Percentiles rank a stretch among this genome's conserved stretches.
Evolutionary conservation across 2,329 filamentous ascomycete genomes (phyloP).

Genomic region (Beauveria sp.): DNA sequence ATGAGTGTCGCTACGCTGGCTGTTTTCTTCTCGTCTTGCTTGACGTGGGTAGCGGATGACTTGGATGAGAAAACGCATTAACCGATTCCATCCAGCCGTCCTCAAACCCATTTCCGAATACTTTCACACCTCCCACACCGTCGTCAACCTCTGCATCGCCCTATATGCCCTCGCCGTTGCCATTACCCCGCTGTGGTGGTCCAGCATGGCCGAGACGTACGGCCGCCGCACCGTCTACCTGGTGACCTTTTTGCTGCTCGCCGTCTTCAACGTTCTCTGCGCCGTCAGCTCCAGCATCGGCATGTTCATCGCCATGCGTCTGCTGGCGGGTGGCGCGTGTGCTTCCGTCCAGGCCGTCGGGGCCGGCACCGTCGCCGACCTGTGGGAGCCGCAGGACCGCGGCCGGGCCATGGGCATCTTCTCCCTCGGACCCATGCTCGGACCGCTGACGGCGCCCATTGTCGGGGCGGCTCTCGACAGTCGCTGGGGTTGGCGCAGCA

Average conservation of each 20-base stretch:
- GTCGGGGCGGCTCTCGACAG: conserved; percentile 67
- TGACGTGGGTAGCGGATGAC: not conserved
- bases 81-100: conserved; percentile 43
- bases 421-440: conserved; percentile 70
- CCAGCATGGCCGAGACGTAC: conserved; percentile 65
- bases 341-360: conserved; percentile 78
- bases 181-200: conserved; percentile 84
- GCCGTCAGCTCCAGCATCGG: conserved; percentile 61
- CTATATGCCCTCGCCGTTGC: conserved; percentile 78
- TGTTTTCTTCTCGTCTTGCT: not conserved
- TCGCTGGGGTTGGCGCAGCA: conserved; percentile 64
- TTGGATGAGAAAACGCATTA: not conserved
- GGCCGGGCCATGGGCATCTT: conserved; percentile 77
- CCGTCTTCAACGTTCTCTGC: conserved; percentile 61
- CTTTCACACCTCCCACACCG: conserved; percentile 55
- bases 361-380: conserved; percentile 73
- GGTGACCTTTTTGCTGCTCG: conserved; percentile 63
- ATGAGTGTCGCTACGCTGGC: not conserved
- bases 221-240: conserved; percentile 76
- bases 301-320: conserved; percentile 71
- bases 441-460: conserved; percentile 68
- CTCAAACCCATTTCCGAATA: conserved; percentile 56
- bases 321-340: conserved; percentile 67
- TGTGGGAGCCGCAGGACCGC: conserved; percentile 67
- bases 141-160: conserved; percentile 69